A percentile compares a stretch with the other conserved stretches of the same genome.
phyloP scores from a whole-genome alignment of 768 basidiomycete species.

The Rhodosporidiobolus sp. region DNA sequence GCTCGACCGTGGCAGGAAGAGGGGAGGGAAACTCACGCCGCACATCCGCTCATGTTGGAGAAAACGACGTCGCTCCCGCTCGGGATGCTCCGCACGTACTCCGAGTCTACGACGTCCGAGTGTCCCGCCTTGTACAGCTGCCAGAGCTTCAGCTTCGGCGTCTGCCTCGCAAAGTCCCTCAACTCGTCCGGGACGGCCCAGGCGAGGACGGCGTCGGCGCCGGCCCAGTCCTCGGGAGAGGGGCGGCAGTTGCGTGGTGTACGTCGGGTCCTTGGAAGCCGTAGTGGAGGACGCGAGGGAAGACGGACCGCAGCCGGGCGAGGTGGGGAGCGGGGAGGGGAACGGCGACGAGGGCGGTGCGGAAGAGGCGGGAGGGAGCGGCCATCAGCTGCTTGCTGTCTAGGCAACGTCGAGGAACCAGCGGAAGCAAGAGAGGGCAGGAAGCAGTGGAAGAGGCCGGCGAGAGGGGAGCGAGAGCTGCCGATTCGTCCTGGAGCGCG shows the following conservation, averaged over 20 bases:
- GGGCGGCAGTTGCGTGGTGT: slow-evolving; percentile 61
- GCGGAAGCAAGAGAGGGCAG: no score
- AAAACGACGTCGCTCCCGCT: background rate
- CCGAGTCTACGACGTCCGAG: background rate
- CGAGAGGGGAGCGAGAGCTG: no score
- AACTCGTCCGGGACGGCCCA: slow-evolving; percentile 1
- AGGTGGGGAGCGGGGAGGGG: background rate
- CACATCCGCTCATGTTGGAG: background rate
- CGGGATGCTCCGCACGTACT: background rate
- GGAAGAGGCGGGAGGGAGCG: no score
- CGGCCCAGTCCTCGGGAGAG: background rate
- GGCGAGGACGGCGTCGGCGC: slow-evolving; percentile 9
- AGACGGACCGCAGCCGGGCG: background rate
- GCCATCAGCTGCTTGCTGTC: no score
- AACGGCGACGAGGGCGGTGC: no score
- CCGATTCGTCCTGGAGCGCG: no score
- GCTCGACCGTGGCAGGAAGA: background rate
- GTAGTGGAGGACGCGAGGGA: slow-evolving; percentile 44
- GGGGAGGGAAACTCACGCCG: background rate
- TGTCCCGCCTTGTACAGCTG: background rate
- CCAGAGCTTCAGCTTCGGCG: background rate
- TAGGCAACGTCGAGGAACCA: no score
- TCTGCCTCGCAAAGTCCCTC: background rate
- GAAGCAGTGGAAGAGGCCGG: no score
- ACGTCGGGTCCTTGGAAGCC: slow-evolving; percentile 84